Percentiles rank a stretch among this genome's conserved stretches.
Evolutionary conservation across 2,329 filamentous ascomycete species (phyloP).

Genomic region (Aspergillus clavatus): DNA sequence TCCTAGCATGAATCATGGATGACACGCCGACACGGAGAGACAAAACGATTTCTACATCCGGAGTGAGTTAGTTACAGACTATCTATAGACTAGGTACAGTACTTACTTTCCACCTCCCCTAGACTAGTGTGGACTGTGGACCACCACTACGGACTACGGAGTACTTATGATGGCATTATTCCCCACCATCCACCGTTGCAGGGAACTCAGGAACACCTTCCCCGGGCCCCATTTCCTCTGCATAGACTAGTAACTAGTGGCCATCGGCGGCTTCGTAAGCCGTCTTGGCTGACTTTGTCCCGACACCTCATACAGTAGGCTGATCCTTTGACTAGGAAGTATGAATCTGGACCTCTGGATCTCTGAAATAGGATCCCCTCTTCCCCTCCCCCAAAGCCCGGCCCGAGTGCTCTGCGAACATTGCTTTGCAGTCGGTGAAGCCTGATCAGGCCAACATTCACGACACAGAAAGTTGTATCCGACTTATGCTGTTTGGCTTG

Average conservation of each 20-base stretch:
- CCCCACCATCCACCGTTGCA: constrained; percentile 22
- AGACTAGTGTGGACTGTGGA: neutral
- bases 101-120: no score
- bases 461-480: neutral
- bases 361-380: no score
- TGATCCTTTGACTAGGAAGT: no score
- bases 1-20: no score
- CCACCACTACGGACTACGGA: neutral
- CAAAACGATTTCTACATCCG: no score
- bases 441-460: neutral
- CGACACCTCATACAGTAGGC: constrained; percentile 3
- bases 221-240: constrained; percentile 26
- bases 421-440: constrained; percentile 8
- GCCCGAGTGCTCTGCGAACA: no score
- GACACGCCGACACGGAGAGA: no score
- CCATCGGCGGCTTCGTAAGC: constrained; percentile 18
- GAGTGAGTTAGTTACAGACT: no score
- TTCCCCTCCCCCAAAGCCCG: no score
- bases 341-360: no score
- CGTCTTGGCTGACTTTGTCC: constrained; percentile 15
- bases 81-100: no score
- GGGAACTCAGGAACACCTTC: constrained; percentile 31
- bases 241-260: no score
- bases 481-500: constrained; percentile 3
- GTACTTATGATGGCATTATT: constrained; percentile 2